A percentile compares a stretch with the other conserved stretches of the same genome.
Evolutionary conservation across 768 basidiomycete species (phyloP).

Genomic region (Lactarius akahatsu): DNA sequence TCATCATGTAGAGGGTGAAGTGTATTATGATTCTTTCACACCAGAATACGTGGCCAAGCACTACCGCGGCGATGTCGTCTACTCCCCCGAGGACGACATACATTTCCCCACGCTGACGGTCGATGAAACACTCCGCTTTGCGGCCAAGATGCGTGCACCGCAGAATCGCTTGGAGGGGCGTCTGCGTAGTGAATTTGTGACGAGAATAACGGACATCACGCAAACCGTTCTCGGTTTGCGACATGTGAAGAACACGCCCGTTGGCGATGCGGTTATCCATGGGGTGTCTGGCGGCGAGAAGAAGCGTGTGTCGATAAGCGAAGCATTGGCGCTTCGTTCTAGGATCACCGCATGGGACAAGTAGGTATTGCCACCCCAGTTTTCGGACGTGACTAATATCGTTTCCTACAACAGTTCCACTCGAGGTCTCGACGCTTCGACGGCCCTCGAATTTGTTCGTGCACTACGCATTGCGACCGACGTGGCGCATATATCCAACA

Average conservation of each 20-base stretch:
- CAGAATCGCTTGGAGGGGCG: constrained; percentile 46
- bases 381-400: not conserved
- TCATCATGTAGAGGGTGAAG: constrained; percentile 61
- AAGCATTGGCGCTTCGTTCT: constrained; percentile 34
- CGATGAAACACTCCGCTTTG: constrained; percentile 71
- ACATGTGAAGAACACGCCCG: constrained; percentile 74
- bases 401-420: constrained; percentile 75
- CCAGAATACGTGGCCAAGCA: constrained; percentile 71
- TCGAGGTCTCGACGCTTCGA: constrained; percentile 79
- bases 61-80: constrained; percentile 79
- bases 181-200: constrained; percentile 45
- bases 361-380: not conserved
- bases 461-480: constrained; percentile 82
- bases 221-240: constrained; percentile 79
- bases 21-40: constrained; percentile 80
- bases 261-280: constrained; percentile 85
- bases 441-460: constrained; percentile 83
- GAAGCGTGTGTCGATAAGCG: constrained; percentile 80
- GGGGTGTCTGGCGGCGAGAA: constrained; percentile 80
- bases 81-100: constrained; percentile 61
- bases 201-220: constrained; percentile 50
- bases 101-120: constrained; percentile 84
- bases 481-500: constrained; percentile 34
- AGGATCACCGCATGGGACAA: not conserved
- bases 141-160: constrained; percentile 65